Percentiles rank a stretch among this genome's conserved stretches.
These are phyloP conservation scores for Fusarium incarnatum DNA, from an alignment of 2,329 filamentous ascomycete genomes.

Conservation along the genomic window DNA sequence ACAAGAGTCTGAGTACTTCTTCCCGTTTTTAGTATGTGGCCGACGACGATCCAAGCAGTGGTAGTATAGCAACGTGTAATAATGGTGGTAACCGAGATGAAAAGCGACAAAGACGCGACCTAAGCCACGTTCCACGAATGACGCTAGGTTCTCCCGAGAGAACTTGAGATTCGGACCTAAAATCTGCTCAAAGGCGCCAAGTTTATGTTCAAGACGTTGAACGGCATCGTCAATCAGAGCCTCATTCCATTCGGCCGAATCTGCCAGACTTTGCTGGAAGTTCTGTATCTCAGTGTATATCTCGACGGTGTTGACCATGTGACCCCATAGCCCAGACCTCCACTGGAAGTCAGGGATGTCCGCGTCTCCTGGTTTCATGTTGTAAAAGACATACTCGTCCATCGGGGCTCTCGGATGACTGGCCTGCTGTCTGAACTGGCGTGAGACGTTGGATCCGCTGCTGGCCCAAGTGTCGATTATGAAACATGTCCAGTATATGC, in stretches of 20 bases:
- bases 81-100: constrained; percentile 52
- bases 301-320: constrained; percentile 50
- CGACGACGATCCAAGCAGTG: constrained; percentile 50
- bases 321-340: constrained; percentile 49
- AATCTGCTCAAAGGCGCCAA: constrained; percentile 42
- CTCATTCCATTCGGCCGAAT: constrained; percentile 48
- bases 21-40: constrained; percentile 45
- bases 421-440: constrained; percentile 43
- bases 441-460: constrained; percentile 45
- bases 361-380: constrained; percentile 42
- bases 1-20: constrained; percentile 48
- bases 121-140: constrained; percentile 42
- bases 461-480: constrained; percentile 53
- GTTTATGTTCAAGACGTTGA: constrained; percentile 31
- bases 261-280: constrained; percentile 47
- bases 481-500: constrained; percentile 52
- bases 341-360: constrained; percentile 33
- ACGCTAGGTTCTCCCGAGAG: constrained; percentile 45
- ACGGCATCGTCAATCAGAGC: constrained; percentile 41
- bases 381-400: constrained; percentile 45
- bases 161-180: constrained; percentile 38
- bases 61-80: constrained; percentile 51
- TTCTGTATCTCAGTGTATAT: constrained; percentile 51
- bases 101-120: constrained; percentile 51
- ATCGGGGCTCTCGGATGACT: constrained; percentile 43